A percentile compares a stretch with the other conserved stretches of the same genome.
Conservation (phyloP, 1,139 yeast genomes). For the Suhomyces atakaporum region DNA sequence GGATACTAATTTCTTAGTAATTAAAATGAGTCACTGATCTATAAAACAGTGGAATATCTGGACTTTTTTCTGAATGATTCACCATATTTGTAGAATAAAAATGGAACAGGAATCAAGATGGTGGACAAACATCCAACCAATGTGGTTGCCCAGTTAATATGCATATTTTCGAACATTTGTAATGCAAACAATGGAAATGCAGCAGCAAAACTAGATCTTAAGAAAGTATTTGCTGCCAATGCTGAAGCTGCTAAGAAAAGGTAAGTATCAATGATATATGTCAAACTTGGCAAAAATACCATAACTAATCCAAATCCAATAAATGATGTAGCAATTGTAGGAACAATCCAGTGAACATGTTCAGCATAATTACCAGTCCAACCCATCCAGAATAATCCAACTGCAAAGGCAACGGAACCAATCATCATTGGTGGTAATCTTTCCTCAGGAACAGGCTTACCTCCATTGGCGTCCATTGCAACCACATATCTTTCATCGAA, state of each 20-base stretch:
- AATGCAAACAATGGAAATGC: slow-evolving; percentile 53
- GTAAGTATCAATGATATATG: slow-evolving; percentile 80
- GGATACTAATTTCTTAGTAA: background rate
- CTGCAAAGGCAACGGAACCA: slow-evolving; percentile 69
- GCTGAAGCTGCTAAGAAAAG: slow-evolving; percentile 85
- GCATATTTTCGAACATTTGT: slow-evolving; percentile 73
- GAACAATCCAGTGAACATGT: slow-evolving; percentile 78
- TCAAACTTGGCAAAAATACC: slow-evolving; percentile 75
- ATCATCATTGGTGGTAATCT: slow-evolving; percentile 74
- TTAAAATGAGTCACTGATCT: background rate
- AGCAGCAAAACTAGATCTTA: slow-evolving; percentile 62
- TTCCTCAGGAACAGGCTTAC: slow-evolving; percentile 76
- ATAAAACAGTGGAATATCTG: slow-evolving; percentile 56
- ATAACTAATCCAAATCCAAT: slow-evolving; percentile 76
- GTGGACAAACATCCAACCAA: slow-evolving; percentile 69
- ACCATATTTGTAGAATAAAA: slow-evolving; percentile 69
- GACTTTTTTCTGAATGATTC: slow-evolving; percentile 59
- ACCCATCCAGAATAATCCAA: slow-evolving; percentile 81
- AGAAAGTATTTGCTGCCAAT: slow-evolving; percentile 80
- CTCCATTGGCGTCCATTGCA: slow-evolving; percentile 49
- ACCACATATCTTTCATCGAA: slow-evolving; percentile 31
- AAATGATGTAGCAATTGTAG: slow-evolving; percentile 69
- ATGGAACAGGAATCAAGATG: slow-evolving; percentile 72
- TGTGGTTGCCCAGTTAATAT: slow-evolving; percentile 82
- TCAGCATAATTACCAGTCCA: slow-evolving; percentile 80